Conservation (phyloP, 768 basidiomycete species). For the Butyriboletus loyo region DNA sequence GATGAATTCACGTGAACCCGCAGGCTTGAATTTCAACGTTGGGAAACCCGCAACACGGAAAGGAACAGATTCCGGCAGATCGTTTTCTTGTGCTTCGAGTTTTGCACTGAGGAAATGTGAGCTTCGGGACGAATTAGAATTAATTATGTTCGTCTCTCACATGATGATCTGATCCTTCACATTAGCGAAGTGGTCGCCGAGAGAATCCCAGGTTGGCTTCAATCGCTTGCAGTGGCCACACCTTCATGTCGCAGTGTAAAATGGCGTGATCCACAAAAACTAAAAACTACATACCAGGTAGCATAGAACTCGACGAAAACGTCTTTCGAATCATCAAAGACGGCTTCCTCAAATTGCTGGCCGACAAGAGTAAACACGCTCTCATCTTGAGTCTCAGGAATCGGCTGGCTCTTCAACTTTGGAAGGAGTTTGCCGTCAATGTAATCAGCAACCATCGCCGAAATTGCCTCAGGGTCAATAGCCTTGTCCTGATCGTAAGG, state of each 20-base stretch:
- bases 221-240: slow-evolving; percentile 97
- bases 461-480: slow-evolving; percentile 54
- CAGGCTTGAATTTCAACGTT: slow-evolving; percentile 94
- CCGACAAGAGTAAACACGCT: slow-evolving; percentile 81
- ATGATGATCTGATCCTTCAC: slow-evolving; percentile 76
- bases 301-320: slow-evolving; percentile 98
- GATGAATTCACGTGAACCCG: slow-evolving; percentile 80
- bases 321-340: slow-evolving; percentile 86
- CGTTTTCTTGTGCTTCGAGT: slow-evolving; percentile 96
- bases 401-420: slow-evolving; percentile 84
- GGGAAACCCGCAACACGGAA: slow-evolving; percentile 92
- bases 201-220: slow-evolving; percentile 88
- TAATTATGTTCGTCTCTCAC: slow-evolving; percentile 42
- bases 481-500: slow-evolving; percentile 72
- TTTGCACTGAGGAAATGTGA: slow-evolving; percentile 62
- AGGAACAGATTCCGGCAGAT: slow-evolving; percentile 81
- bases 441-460: slow-evolving; percentile 61
- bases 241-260: slow-evolving; percentile 38
- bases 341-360: slow-evolving; percentile 84
- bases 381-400: slow-evolving; percentile 82
- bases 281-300: slow-evolving; percentile 66
- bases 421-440: slow-evolving; percentile 73
- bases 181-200: slow-evolving; percentile 79
- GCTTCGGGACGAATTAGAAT: neutral
- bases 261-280: neutral